Base-by-base conservation (phyloP, 768 basidiomycete genomes). In the Podaxis sp. region DNA sequence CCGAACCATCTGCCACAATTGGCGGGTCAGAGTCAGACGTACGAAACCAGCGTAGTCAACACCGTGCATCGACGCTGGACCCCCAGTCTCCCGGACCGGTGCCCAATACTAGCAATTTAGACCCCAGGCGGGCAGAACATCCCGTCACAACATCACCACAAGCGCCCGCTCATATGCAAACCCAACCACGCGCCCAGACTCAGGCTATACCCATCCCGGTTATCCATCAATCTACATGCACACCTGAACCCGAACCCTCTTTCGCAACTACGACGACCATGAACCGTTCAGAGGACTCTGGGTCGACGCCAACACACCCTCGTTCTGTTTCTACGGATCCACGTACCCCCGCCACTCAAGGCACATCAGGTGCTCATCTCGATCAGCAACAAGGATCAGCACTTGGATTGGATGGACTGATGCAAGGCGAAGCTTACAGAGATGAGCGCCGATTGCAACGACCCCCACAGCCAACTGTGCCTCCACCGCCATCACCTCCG, bases 201-300 rank as follows among this genome's bases (percentile, higher is more conserved):
- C 21, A 50, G 10, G 14, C 50, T 25, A 27, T 16, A 23, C 50
- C 50, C 14, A 27, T 27, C 21, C 50, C 50, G 5, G 50, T 16
- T 11, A 11, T 50, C 27, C 50, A 50, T 7, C 27, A 23, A 27
- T 27, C 50, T 9, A 9, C 32, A 32, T 32, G 32, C 32, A 9
- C 32, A 2, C 32, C 32, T 32, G 32, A 32, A 9, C 32, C 32
- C 32, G 32, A 32, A 32, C 32, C 32, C 9, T 27, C 27, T 14
- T 4, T 16, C 16, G 16, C 13, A 9, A 25, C 23, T 50, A 25
- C 35, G 48, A 11, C 63, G 7, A 50, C 59, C 46, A 36, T 47
- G 52, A 62, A 59, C 62, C 59, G 32, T 35, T 28, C 42, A 57
- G 36, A 47, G 40, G 55, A 44, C 21, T 36, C 21, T 23, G 35